Conservation (phyloP, 192 early-diverging fungal species). For the Rhizophagus clarus region DNA sequence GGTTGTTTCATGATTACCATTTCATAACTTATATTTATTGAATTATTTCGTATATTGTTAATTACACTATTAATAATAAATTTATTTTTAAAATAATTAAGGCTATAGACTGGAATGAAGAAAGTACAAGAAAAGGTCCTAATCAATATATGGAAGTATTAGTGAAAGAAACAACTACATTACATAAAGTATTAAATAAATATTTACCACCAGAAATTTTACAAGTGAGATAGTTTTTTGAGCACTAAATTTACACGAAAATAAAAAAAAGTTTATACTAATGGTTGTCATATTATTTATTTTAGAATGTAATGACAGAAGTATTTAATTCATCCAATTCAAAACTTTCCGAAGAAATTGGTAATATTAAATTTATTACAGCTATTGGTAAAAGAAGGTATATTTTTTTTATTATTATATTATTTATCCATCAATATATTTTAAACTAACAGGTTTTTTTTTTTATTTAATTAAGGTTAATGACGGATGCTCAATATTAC, state of each 20-base stretch:
- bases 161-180: constrained; percentile 86
- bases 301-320: constrained; percentile 29
- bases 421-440: background rate
- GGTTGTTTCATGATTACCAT: too few species aligned
- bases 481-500: constrained; percentile 20
- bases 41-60: background rate
- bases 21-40: constrained; percentile 24
- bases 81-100: constrained; percentile 32
- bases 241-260: background rate
- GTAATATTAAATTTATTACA: constrained; percentile 16
- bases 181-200: constrained; percentile 90
- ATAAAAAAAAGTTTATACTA: background rate
- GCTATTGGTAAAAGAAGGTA: constrained; percentile 22
- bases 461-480: background rate
- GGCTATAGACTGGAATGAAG: constrained; percentile 34
- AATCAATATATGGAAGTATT: constrained; percentile 79
- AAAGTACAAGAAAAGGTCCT: constrained; percentile 28
- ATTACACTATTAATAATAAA: background rate
- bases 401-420: background rate
- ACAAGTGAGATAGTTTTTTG: constrained; percentile 50
- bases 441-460: background rate
- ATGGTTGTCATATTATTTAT: background rate
- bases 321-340: constrained; percentile 23
- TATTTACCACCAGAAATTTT: constrained; percentile 76
- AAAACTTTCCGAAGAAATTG: constrained; percentile 29